These are phyloP conservation scores for Nannochloris sp. DNA, from an alignment of 139 green algal genomes.

Conservation along the genomic window DNA sequence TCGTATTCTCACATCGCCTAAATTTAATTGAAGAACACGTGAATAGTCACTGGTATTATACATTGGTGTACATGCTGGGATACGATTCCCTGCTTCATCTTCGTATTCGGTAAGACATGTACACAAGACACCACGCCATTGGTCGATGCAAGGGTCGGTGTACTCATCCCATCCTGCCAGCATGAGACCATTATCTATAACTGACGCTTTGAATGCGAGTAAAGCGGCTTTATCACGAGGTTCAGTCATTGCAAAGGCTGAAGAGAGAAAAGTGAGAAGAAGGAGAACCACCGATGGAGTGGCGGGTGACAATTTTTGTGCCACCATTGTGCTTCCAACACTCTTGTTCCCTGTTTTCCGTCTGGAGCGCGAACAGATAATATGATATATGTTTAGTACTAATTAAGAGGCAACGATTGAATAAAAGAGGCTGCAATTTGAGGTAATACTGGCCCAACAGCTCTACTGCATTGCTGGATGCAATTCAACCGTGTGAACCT, in stretches of 20 bases:
- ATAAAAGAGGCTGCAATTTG: too few species aligned
- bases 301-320: too few species aligned
- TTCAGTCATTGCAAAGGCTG: background rate
- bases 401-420: too few species aligned
- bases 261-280: background rate
- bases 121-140: constrained; percentile 31
- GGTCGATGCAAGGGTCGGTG: constrained; percentile 30
- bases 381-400: too few species aligned
- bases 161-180: constrained; percentile 20
- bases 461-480: too few species aligned
- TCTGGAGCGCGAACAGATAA: too few species aligned
- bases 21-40: constrained; percentile 32
- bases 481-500: too few species aligned
- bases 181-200: constrained; percentile 15
- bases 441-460: too few species aligned
- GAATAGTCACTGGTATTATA: background rate
- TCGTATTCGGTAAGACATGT: constrained; percentile 16
- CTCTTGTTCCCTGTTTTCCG: too few species aligned
- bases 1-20: constrained; percentile 22
- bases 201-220: constrained; percentile 27
- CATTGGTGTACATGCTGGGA: constrained; percentile 5
- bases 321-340: too few species aligned
- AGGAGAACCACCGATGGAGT: background rate
- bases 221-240: constrained; percentile 34
- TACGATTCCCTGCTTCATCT: background rate